phyloP scores from a whole-genome alignment of 352 stramenopile species.

The Pythium pyrilobum region DNA sequence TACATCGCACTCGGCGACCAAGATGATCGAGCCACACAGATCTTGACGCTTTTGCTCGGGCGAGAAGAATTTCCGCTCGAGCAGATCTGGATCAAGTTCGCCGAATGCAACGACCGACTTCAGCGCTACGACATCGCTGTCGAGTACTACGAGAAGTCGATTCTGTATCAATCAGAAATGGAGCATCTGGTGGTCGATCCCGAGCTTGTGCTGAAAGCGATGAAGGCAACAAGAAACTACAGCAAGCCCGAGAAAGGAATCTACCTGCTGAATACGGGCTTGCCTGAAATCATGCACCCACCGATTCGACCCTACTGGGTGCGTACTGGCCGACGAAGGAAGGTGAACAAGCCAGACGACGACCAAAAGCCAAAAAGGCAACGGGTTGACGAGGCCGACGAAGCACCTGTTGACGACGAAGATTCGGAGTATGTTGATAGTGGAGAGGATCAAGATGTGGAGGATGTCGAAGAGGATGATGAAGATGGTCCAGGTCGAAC shows the following conservation, averaged over 20 bases:
- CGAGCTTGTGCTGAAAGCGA: constrained; percentile 60
- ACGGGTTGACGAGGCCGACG: constrained; percentile 11
- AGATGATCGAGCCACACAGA: constrained; percentile 60
- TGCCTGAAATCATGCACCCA: constrained; percentile 60
- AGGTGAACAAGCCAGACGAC: constrained; percentile 12
- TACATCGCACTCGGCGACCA: constrained; percentile 70
- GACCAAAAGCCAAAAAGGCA: constrained; percentile 13
- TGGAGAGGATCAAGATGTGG: constrained; percentile 20
- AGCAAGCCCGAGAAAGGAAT: constrained; percentile 49
- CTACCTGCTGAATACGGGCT: constrained; percentile 41
- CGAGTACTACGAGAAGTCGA: constrained; percentile 73
- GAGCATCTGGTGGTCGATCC: constrained; percentile 51
- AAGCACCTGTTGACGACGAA: constrained; percentile 17
- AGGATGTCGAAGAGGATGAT: constrained; percentile 33
- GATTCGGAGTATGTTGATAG: constrained; percentile 31
- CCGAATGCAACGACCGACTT: constrained; percentile 66
- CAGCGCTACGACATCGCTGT: constrained; percentile 59
- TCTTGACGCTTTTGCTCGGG: constrained; percentile 57
- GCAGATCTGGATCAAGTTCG: constrained; percentile 80
- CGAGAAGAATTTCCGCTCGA: constrained; percentile 69
- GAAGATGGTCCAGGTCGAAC: constrained; percentile 44
- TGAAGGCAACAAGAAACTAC: constrained; percentile 55
- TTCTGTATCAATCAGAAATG: constrained; percentile 43
- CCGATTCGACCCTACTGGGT: constrained; percentile 85
- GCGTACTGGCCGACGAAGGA: constrained; percentile 28